Evolutionary conservation across 164 flowering plant genomes (phyloP), one percentile per base, ranked within the genome.

Genomic region (Taxillus chinensis): DNA sequence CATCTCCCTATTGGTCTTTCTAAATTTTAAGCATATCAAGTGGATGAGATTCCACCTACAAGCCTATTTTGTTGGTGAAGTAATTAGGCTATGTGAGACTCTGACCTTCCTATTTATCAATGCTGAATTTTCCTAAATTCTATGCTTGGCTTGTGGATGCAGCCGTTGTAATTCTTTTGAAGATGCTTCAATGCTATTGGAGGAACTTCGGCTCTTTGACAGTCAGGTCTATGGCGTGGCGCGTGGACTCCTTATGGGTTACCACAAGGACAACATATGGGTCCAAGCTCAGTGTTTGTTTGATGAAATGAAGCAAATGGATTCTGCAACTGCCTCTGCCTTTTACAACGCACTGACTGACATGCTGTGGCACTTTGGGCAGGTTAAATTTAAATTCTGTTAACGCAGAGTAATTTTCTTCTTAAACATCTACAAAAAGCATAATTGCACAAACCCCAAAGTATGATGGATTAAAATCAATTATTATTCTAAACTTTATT

Each of bases 281-380:
- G 42, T 66, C 58, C 83, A 87, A 73, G 99, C 99, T 58, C 83
- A 73, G 57, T 79, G 84, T 59, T 83, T 93, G 61, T 93, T 93
- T 75, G 95, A 93, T 71, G 90, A 90, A 71, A 88, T 93, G 66
- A 87, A 77, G 70, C 80, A 74, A 57, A 89, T 90, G 96, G 97
- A 93, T 67, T 68, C 92, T 65, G 75, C 95, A 11, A 93, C 99
- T 43, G 92, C 99, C 15, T 88, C 99, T 63, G 97, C 99, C 64
- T 93, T 93, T 69, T 93, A 90, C 71, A 93, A 93, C 77, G 97
- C 99, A 66, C 77, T 93, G 62, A 93, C 99, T 45, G 99, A 93
- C 74, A 83, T 93, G 90, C 79, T 93, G 5, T 93, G 99, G 99
- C 95, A 93, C 78, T 90, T 90, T 71, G 99, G 93, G 66, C 99